Conservation (phyloP, 495 filamentous ascomycete species). For the Penicillium silybi region DNA sequence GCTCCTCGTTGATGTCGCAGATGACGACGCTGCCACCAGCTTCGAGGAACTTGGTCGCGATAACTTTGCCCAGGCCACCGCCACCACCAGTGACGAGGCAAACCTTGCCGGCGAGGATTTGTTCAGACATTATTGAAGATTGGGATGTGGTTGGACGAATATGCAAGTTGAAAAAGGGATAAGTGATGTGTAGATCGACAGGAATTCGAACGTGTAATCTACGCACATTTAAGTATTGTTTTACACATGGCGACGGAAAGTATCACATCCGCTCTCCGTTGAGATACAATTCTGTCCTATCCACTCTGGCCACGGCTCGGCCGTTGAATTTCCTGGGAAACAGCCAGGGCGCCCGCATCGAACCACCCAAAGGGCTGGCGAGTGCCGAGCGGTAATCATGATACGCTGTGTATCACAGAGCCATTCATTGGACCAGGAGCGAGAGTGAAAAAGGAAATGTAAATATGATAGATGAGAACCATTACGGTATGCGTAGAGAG, state of each 20-base stretch:
- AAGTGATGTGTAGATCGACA: not conserved
- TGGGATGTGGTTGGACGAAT: not conserved
- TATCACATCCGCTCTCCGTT: conserved; percentile 10
- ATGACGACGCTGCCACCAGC: conserved; percentile 42
- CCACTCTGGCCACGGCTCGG: conserved; percentile 2
- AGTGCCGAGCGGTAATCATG: not conserved
- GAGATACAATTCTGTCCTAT: not conserved
- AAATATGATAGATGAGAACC: not conserved
- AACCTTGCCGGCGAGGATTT: conserved; percentile 31
- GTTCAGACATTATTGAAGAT: conserved; percentile 15
- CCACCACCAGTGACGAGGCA: conserved; percentile 40
- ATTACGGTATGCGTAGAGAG: not conserved
- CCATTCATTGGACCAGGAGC: not conserved
- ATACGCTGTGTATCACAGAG: not conserved
- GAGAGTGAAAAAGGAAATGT: not conserved
- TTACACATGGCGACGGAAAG: conserved; percentile 4
- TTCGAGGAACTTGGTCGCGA: conserved; percentile 31
- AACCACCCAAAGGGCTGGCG: not conserved
- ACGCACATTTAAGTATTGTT: conserved; percentile 3
- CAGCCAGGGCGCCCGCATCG: not conserved
- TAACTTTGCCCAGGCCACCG: conserved; percentile 44
- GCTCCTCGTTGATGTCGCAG: conserved; percentile 38
- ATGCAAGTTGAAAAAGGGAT: not conserved
- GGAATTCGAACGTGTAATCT: not conserved
- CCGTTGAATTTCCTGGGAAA: conserved; percentile 5